These are phyloP conservation scores for Talaromyces ruber DNA, from an alignment of 495 filamentous ascomycete genomes.

Conservation along the genomic window DNA sequence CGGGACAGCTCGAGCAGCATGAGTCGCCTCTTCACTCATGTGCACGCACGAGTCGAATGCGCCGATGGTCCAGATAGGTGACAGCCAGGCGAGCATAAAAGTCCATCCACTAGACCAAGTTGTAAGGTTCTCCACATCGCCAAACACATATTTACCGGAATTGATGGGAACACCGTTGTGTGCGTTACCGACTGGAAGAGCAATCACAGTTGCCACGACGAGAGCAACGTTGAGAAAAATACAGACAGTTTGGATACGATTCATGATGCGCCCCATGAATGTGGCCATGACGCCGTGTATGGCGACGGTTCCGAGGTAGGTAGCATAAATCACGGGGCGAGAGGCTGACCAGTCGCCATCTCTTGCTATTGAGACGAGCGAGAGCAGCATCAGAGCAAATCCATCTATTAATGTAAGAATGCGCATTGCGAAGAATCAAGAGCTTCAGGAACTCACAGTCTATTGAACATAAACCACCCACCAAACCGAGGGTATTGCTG, in stretches of 20 bases:
- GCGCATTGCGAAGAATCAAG: not conserved
- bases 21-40: constrained; percentile 57
- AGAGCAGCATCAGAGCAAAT: constrained; percentile 44
- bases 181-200: constrained; percentile 49
- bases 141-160: constrained; percentile 29
- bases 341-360: constrained; percentile 57
- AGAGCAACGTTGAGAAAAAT: constrained; percentile 56
- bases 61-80: constrained; percentile 61
- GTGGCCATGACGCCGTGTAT: constrained; percentile 51
- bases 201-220: constrained; percentile 56
- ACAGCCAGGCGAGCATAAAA: constrained; percentile 58
- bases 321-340: constrained; percentile 51
- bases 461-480: constrained; percentile 55
- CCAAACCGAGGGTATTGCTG: constrained; percentile 59
- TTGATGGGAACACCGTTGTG: constrained; percentile 24
- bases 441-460: constrained; percentile 32
- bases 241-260: constrained; percentile 54
- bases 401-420: constrained; percentile 24
- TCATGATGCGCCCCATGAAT: constrained; percentile 51
- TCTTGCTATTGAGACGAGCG: constrained; percentile 50
- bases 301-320: constrained; percentile 51
- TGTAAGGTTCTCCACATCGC: constrained; percentile 42
- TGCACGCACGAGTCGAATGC: constrained; percentile 47
- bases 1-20: constrained; percentile 54
- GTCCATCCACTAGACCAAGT: constrained; percentile 54